Percentiles rank a stretch among this genome's conserved stretches.
phyloP scores from a whole-genome alignment of 495 filamentous ascomycete species.

The Chaetomium fimeti region DNA sequence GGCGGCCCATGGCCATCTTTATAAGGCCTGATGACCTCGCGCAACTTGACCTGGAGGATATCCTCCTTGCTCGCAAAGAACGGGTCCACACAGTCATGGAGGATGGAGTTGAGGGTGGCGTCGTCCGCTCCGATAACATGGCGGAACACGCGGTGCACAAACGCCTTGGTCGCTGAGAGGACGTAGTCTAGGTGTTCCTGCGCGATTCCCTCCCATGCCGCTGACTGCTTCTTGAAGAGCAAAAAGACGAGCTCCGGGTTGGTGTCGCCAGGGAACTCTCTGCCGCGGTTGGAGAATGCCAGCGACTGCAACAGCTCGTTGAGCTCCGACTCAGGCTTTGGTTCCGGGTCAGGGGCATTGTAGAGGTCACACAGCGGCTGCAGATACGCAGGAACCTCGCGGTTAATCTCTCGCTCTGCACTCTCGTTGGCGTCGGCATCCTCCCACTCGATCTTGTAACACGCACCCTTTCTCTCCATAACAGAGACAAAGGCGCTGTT shows the following conservation, averaged over 20 bases:
- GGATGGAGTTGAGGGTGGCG: slow-evolving; percentile 26
- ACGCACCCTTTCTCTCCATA: slow-evolving; percentile 25
- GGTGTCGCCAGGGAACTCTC: slow-evolving; percentile 28
- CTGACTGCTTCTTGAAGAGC: slow-evolving; percentile 29
- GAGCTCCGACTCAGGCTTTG: slow-evolving; percentile 9
- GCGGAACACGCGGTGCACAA: slow-evolving; percentile 26
- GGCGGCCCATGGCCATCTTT: background rate
- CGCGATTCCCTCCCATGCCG: slow-evolving; percentile 29
- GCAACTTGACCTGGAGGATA: slow-evolving; percentile 29
- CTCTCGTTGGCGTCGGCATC: background rate
- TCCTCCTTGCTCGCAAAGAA: slow-evolving; percentile 38
- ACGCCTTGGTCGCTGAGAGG: slow-evolving; percentile 13
- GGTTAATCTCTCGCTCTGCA: background rate
- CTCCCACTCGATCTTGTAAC: slow-evolving; percentile 27
- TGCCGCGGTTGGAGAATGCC: slow-evolving; percentile 28
- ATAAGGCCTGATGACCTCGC: slow-evolving; percentile 39
- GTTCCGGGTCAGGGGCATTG: slow-evolving; percentile 24
- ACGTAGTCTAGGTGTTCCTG: slow-evolving; percentile 22
- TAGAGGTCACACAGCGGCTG: slow-evolving; percentile 1
- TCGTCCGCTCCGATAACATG: slow-evolving; percentile 24
- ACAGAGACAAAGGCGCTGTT: slow-evolving; percentile 29
- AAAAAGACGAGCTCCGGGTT: slow-evolving; percentile 27
- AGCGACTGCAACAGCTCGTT: slow-evolving; percentile 19
- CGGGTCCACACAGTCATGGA: slow-evolving; percentile 36
- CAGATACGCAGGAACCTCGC: background rate